These are phyloP conservation scores for Castanea crenata DNA, from an alignment of 306 rosid species.

Conservation along the genomic window DNA sequence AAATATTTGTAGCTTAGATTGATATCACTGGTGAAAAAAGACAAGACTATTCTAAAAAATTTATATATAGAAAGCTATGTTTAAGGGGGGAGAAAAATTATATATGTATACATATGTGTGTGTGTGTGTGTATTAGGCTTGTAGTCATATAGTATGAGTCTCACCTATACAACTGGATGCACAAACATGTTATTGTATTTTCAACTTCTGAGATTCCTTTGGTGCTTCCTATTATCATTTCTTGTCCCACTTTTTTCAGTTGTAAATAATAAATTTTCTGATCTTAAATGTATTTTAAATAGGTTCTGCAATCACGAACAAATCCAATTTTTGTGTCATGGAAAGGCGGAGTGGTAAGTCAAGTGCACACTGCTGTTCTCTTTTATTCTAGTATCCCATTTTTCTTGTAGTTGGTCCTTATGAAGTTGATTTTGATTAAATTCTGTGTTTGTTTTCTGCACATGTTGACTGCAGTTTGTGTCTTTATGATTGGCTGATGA, in stretches of 20 bases:
- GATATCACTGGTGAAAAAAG: not conserved
- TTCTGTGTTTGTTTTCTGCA: not conserved
- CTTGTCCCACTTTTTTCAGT: not conserved
- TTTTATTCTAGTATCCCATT: not conserved
- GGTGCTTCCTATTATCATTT: not conserved
- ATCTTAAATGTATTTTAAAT: constrained; percentile 12
- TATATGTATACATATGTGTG: no score
- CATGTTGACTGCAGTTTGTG: not conserved
- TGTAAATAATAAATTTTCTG: constrained; percentile 7
- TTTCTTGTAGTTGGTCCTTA: constrained; percentile 10
- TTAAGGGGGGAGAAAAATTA: no score
- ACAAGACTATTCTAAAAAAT: not conserved
- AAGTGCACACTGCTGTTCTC: constrained; percentile 3
- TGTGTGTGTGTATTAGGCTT: not conserved
- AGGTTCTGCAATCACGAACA: constrained; percentile 88
- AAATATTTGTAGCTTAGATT: not conserved
- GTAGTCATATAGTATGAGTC: not conserved
- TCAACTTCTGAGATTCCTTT: not conserved
- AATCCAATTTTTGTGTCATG: constrained; percentile 73
- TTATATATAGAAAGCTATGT: not conserved
- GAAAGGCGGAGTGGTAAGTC: constrained; percentile 98
- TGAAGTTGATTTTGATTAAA: not conserved
- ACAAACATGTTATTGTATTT: not conserved
- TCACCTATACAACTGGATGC: not conserved
- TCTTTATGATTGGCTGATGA: not conserved